Evolutionary conservation across 305 asterid genomes (phyloP), one percentile per base, ranked within the genome.

Genomic region (Solanum hybrid): DNA sequence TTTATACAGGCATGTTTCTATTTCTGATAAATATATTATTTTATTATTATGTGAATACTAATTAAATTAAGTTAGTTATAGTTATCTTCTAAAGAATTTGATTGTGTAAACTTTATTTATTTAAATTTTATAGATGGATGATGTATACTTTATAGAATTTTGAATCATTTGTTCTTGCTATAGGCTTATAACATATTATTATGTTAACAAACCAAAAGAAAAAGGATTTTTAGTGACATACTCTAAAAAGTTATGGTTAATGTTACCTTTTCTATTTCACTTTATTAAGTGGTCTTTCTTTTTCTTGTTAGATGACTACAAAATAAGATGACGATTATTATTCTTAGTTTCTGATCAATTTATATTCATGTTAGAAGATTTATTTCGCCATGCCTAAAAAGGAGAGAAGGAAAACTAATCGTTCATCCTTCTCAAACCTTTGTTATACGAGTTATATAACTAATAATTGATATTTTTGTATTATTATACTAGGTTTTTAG

Each of bases 1-100:
- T 15, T 0, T 56, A 56, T 56, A 56, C 4, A 0, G 0, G 17
- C 0, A 1, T 7, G 2, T 56, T 56, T 19, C 0, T 56, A 56
- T 17, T 56, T 56, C 2, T 56, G 4, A 51, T 51, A 2, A 7
- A 56, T 56, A 56, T 19, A 17, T 3, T 56, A 56, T 19, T 56
- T 56, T 56, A 7, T 56, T 56, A 56, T 56, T 56, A 56, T 56
- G 5, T 7, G 24, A 19, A 56, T 56, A 7, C 26, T 60, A 72
- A 72, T 27, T 72, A 12, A 27, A 13, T 72, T 5, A 27, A 27
- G 22, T 27, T 27, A 72, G 2, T 26, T 72, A 0, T 27, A 72
- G 7, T 72, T 72, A 27, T 12, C 69, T 56, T 56, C 2, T 17
- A 72, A 71, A 71, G 15, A 1, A 71, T 26, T 71, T 71, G 17